Base-by-base conservation (phyloP, 495 filamentous ascomycete species). In the Rhizodiscina lignyota region DNA sequence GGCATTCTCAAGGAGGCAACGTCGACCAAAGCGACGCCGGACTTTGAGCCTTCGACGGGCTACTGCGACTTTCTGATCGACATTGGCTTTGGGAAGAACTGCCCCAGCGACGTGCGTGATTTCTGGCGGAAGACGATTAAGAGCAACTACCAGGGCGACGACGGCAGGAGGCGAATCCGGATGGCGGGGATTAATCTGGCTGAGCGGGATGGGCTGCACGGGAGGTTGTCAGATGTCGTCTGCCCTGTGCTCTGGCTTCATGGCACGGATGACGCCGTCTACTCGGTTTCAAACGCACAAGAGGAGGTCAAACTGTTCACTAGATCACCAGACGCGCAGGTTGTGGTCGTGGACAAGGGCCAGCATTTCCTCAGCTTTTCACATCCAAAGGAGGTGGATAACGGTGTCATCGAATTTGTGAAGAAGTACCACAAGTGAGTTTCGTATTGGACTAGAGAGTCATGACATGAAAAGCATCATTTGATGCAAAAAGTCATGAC, bases 221-320 rank as follows among this genome's bases (percentile, higher is more conserved):
- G 57, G 4, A 50, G 74, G 27, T 37, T 77, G 8, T 48, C 54
- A 8, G 66, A 77, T 52, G 51, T 78, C 13, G 51, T 41, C 30
- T 77, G 72, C 41, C 72, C 74, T 0, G 66, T 78, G 2, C 51
- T 65, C 23, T 79, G 72, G 74, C 38, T 77, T 30, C 73, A 79
- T 47, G 73, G 71, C n/a, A 67, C 61, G 15, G 41, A 56, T 4
- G 74, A 78, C 47, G 56, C 41, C 0, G 59, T 68, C 0, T 79
- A 62, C 43, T 60, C 58, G 1, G 41, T 58, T 5, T 48, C 36
- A 0, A 61, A 71, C 20, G 60, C 67, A 0, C 47, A 51, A 16
- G 59, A 76, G 47, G 66, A 77, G 34, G 72, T 76, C 42, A 59
- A 68, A 44, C 51, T 68, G 19, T 77, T 79, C 39, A 63, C 54